Percentiles rank a stretch among this genome's conserved stretches.
Conservation (phyloP, 164 flowering plant species). For the Magnolia sinica region DNA sequence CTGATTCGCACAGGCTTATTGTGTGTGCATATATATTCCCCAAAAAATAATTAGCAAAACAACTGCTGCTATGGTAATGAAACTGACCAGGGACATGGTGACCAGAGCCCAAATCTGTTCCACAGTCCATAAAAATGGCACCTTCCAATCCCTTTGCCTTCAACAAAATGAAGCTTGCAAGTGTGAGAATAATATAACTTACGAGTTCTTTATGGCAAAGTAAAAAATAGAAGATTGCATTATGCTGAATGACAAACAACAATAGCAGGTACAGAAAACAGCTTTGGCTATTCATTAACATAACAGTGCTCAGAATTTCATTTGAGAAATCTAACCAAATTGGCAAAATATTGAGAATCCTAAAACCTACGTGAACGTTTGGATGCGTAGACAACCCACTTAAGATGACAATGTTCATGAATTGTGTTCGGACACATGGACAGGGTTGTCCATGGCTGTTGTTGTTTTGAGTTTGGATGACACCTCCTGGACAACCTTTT, state of each 20-base stretch:
- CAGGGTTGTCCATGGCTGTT: too few relatives aligned
- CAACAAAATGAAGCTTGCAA: constrained; percentile 1
- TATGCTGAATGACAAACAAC: not conserved
- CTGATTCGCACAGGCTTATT: too few relatives aligned
- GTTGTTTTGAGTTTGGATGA: too few relatives aligned
- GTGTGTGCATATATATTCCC: not conserved
- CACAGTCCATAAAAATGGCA: constrained; percentile 76
- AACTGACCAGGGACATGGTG: constrained; percentile 81
- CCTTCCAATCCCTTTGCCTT: constrained; percentile 61
- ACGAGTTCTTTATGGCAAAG: not conserved
- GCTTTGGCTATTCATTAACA: not conserved
- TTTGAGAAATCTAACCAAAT: too few relatives aligned
- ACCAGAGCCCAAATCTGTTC: constrained; percentile 82
- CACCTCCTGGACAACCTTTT: too few relatives aligned
- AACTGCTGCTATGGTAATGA: not conserved
- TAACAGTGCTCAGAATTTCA: too few relatives aligned
- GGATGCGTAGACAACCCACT: too few relatives aligned
- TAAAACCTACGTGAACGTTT: too few relatives aligned
- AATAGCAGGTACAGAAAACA: too few relatives aligned
- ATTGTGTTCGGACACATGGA: too few relatives aligned
- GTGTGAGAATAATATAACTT: not conserved
- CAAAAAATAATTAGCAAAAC: not conserved
- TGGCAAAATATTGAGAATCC: too few relatives aligned
- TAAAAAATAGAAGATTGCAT: not conserved
- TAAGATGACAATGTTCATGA: too few relatives aligned